phyloP scores from a whole-genome alignment of 2,329 filamentous ascomycete genomes.

The Cercospora sp. region DNA sequence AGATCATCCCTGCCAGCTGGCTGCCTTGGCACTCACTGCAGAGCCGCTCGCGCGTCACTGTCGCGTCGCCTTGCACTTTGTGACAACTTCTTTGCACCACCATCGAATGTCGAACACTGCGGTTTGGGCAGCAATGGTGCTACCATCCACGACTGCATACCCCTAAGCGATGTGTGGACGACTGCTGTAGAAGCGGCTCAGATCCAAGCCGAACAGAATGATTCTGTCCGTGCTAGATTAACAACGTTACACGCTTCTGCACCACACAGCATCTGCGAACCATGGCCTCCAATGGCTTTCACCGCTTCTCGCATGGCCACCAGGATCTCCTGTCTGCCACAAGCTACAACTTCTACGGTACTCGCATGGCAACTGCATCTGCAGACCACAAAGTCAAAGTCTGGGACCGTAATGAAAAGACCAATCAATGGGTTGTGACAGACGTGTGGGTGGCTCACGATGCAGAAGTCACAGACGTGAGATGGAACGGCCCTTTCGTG shows the following conservation, averaged over 20 bases:
- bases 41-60: neutral
- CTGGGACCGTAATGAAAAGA: slow-evolving; percentile 76
- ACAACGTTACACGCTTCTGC: slow-evolving; percentile 9
- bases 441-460: slow-evolving; percentile 91
- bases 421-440: slow-evolving; percentile 73
- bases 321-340: slow-evolving; percentile 79
- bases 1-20: slow-evolving; percentile 7
- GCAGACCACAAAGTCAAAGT: slow-evolving; percentile 92
- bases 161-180: slow-evolving; percentile 7
- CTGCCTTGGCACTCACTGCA: slow-evolving; percentile 3
- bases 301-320: slow-evolving; percentile 71
- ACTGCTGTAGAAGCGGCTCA: slow-evolving; percentile 6
- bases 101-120: neutral
- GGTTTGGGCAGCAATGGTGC: neutral
- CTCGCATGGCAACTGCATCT: slow-evolving; percentile 85
- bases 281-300: slow-evolving; percentile 41
- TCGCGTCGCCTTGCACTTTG: slow-evolving; percentile 5
- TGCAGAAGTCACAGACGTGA: slow-evolving; percentile 85
- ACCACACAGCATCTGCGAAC: slow-evolving; percentile 13
- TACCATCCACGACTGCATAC: neutral
- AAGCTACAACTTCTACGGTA: slow-evolving; percentile 89
- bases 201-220: neutral
- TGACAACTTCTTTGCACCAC: neutral
- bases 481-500: slow-evolving; percentile 89
- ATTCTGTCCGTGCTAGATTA: slow-evolving; percentile 12